phyloP scores from a whole-genome alignment of 1,284 basidiomycete genomes.

The Golubevia sp. region DNA sequence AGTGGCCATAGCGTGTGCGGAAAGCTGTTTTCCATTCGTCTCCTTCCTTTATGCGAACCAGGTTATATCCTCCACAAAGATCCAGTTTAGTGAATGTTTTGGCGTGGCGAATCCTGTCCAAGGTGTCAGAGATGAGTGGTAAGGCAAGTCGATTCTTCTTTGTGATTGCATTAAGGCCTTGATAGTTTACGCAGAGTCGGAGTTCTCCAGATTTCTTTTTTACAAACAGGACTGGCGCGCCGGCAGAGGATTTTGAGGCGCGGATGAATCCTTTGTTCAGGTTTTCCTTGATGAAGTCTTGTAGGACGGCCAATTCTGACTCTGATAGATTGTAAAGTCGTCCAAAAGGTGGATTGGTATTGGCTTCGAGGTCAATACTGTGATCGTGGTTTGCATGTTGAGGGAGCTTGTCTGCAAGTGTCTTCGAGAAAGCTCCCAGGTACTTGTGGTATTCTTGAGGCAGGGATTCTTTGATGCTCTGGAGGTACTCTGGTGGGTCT shows the following conservation, averaged over 20 bases:
- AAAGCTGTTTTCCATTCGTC: constrained; percentile 27
- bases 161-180: constrained; percentile 11
- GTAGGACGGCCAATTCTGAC: constrained; percentile 4
- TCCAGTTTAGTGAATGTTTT: constrained; percentile 23
- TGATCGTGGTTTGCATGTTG: too few species aligned
- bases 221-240: constrained; percentile 12
- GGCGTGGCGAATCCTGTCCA: constrained; percentile 10
- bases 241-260: constrained; percentile 11
- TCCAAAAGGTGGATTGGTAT: too few species aligned
- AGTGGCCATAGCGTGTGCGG: constrained; percentile 7
- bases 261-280: constrained; percentile 5
- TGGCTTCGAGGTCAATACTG: too few species aligned
- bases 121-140: constrained; percentile 23
- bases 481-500: too few species aligned
- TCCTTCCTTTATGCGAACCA: constrained; percentile 10
- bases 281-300: constrained; percentile 6
- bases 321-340: constrained; percentile 5
- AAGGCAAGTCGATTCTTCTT: constrained; percentile 17
- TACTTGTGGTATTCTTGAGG: too few species aligned
- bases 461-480: too few species aligned
- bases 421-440: too few species aligned
- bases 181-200: constrained; percentile 13
- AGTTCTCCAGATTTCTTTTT: constrained; percentile 23
- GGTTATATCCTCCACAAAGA: constrained; percentile 21
- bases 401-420: too few species aligned